Evolutionary conservation across 176 grass and related monocot species (phyloP).

Genomic region (Eremochloa ophiuroides): DNA sequence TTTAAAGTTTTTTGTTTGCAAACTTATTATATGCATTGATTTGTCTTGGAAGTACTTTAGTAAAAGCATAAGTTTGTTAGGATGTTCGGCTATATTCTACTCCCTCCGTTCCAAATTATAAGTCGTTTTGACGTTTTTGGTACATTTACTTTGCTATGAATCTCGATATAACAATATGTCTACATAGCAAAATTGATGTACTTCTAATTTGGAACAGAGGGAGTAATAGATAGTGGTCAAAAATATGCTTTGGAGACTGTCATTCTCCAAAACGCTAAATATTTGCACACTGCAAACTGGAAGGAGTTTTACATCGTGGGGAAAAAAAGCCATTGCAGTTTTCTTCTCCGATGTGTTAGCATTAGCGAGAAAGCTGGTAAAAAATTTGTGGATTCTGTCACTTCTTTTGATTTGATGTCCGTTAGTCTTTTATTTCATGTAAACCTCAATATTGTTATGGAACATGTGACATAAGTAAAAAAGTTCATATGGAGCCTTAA

Average conservation of each 20-base stretch:
- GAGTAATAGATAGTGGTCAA: not conserved
- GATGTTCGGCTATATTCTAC: not conserved
- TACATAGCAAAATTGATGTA: no score
- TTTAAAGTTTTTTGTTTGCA: not conserved
- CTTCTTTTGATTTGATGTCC: not conserved
- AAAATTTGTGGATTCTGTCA: not conserved
- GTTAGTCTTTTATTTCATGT: not conserved
- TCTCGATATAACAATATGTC: no score
- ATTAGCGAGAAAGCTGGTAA: constrained; percentile 6
- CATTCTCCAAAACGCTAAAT: no score
- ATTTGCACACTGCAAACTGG: no score
- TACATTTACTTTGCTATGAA: no score
- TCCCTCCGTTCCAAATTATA: no score
- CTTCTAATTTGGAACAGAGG: no score
- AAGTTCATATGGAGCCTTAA: not conserved
- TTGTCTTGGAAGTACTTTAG: not conserved
- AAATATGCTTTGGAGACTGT: not conserved
- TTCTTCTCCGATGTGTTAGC: constrained; percentile 10
- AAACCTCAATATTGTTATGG: not conserved
- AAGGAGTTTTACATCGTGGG: not conserved
- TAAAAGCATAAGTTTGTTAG: not conserved
- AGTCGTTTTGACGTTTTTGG: no score
- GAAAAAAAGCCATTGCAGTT: not conserved
- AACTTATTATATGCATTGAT: not conserved
- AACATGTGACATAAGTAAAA: not conserved